Percentiles rank a stretch among this genome's conserved stretches.
phyloP scores from a whole-genome alignment of 331 rosid species.

The Rosa hybrid region DNA sequence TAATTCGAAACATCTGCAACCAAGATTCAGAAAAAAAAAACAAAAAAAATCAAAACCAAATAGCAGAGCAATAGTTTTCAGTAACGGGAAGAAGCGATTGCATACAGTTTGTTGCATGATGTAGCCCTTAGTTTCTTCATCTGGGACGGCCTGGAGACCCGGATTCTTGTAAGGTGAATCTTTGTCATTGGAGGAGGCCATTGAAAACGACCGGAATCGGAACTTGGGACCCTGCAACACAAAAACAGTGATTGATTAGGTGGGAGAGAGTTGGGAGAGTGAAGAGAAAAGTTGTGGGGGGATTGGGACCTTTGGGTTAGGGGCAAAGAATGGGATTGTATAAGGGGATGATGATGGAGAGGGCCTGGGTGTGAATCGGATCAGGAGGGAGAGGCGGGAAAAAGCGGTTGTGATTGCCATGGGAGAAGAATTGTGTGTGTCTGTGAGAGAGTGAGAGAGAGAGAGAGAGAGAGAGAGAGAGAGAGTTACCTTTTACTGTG shows the following conservation, averaged over 20 bases:
- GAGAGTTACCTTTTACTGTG: conserved; percentile 2
- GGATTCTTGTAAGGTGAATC: conserved; percentile 76
- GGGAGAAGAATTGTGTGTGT: neutral
- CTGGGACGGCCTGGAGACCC: conserved; percentile 65
- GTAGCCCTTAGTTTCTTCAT: conserved; percentile 82
- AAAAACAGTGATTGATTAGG: neutral
- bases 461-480: neutral
- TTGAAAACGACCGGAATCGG: conserved; percentile 55
- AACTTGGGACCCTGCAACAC: conserved; percentile 39
- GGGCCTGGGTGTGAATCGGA: conserved; percentile 39
- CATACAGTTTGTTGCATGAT: conserved; percentile 90
- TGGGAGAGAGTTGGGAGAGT: neutral
- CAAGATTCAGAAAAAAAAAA: neutral
- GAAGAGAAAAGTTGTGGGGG: neutral
- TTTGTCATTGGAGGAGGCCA: conserved; percentile 70
- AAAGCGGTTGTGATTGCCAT: conserved; percentile 50
- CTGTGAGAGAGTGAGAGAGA: neutral
- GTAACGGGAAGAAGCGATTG: neutral
- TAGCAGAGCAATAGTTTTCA: neutral
- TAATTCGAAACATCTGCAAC: conserved; percentile 87
- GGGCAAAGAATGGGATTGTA: conserved; percentile 36
- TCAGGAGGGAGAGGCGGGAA: conserved; percentile 38
- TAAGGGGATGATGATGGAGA: conserved; percentile 6
- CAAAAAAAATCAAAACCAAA: neutral
- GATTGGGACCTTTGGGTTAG: conserved; percentile 46